Evolutionary conservation across 768 basidiomycete species (phyloP), one percentile per base, ranked within the genome.

Genomic region (Lactarius psammicola): DNA sequence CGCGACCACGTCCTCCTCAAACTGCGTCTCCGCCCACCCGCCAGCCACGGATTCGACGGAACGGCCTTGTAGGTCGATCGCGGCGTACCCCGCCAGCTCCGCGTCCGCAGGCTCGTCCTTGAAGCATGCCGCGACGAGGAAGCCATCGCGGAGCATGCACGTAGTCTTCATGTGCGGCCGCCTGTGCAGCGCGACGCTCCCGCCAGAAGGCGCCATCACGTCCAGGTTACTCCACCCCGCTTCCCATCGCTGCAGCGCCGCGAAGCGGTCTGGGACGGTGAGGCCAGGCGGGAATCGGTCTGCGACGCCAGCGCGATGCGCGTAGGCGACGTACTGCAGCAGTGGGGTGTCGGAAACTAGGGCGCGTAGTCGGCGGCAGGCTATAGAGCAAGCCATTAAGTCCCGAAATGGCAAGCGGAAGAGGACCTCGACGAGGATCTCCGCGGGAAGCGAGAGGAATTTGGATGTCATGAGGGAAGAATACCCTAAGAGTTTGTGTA

Each of bases 371-470:
- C 10, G 18, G 5, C 36, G 36, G 60, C 60, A 42, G 13, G 53
- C 40, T 3, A 20, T 11, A 6, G 51, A 54, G 13, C 38, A 54
- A 5, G 51, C 20, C 17, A 42, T 20, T 36, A 62, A 30, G 8
- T 62, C 60, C 2, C 8, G 36, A 9, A 38, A 26, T 7, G 36
- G 38, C 3, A 62, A 15, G 30, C 20, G 10, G 26, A 30, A 55
- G 8, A 62, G 9, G 28, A 55, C 40, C 1, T 62, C 53, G 53
- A 54, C 26, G 36, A 62, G 38, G 13, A 62, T 28, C 53, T 62
- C 60, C 20, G 23, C 8, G 18, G 60, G 40, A 28, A 62, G 54
- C 9, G 53, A 17, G 30, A 62, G n/a, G 30, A 62, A 40, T 28
- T 38, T 60, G 17, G 49, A n/a, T 53, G 51, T 23, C 34, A 53